phyloP scores from a whole-genome alignment of 169 alveolate genomes.

The Theileria luwenshuni region DNA sequence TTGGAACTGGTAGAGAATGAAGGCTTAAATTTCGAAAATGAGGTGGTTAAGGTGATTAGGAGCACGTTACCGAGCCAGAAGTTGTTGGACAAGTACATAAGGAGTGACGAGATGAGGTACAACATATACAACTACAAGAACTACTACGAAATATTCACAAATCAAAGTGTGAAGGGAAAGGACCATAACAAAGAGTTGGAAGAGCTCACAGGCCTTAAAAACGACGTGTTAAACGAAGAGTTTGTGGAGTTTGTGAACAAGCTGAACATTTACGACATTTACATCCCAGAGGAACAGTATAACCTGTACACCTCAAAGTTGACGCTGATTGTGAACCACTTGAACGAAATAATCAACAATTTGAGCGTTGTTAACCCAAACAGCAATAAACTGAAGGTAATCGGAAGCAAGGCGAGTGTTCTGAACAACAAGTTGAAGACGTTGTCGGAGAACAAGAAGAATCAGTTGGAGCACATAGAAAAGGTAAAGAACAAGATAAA shows the following conservation, averaged over 20 bases:
- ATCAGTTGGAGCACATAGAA: conserved; percentile 27
- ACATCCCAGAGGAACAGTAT: conserved; percentile 60
- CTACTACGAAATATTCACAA: neutral
- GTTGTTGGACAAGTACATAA: neutral
- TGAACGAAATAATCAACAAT: neutral
- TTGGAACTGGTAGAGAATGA: neutral
- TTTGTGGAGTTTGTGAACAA: conserved; percentile 36
- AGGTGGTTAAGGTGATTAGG: neutral
- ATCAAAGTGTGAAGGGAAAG: neutral
- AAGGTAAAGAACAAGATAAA: conserved; percentile 15
- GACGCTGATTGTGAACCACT: neutral
- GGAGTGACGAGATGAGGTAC: neutral
- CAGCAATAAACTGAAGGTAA: conserved; percentile 20
- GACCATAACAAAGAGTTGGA: conserved; percentile 13
- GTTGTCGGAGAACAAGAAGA: conserved; percentile 28
- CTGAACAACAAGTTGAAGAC: conserved; percentile 28
- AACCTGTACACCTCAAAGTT: conserved; percentile 27
- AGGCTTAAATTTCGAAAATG: neutral
- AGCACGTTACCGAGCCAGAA: neutral
- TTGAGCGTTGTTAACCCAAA: neutral
- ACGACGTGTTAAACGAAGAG: neutral
- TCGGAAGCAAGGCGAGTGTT: too few species aligned
- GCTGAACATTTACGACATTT: conserved; percentile 38
- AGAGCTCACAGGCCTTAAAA: neutral
- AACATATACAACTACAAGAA: neutral